Conservation (phyloP, 2,329 filamentous ascomycete genomes). For the Simplicillium sp. region DNA sequence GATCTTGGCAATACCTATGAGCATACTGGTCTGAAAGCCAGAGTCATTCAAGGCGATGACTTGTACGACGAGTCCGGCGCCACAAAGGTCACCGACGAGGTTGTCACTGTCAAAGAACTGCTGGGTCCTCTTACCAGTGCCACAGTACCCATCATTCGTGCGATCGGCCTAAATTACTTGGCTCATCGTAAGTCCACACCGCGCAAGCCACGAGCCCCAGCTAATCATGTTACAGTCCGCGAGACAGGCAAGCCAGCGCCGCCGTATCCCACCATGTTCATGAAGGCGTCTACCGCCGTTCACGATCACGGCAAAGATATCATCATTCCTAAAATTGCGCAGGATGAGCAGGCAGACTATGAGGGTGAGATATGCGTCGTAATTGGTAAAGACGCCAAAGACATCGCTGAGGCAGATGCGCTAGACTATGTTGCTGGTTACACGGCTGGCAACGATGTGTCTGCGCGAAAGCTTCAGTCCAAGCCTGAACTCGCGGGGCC, state of each 20-base stretch:
- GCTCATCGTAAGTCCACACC: conserved; percentile 34
- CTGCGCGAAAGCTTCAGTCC: conserved; percentile 40
- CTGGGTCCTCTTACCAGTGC: conserved; percentile 38
- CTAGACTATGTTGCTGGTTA: conserved; percentile 43
- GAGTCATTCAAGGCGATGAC: conserved; percentile 39
- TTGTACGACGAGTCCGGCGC: conserved; percentile 34
- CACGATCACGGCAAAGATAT: conserved; percentile 25
- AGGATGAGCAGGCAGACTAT: conserved; percentile 38
- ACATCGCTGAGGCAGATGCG: background rate
- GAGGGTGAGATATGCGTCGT: conserved; percentile 37
- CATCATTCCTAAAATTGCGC: conserved; percentile 35
- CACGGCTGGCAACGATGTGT: conserved; percentile 45
- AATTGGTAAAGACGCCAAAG: conserved; percentile 34
- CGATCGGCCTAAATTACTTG: conserved; percentile 50
- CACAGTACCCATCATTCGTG: conserved; percentile 47
- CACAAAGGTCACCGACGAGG: conserved; percentile 42
- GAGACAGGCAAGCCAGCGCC: conserved; percentile 41
- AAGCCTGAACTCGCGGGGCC: conserved; percentile 36
- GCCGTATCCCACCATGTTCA: conserved; percentile 38
- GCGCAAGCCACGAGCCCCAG: background rate
- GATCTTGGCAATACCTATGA: conserved; percentile 39
- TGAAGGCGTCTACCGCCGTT: conserved; percentile 34
- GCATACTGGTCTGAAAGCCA: conserved; percentile 38
- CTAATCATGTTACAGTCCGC: conserved; percentile 25
- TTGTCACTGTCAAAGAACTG: conserved; percentile 41